A percentile compares a stretch with the other conserved stretches of the same genome.
Evolutionary conservation across 2,329 filamentous ascomycete genomes (phyloP).

Genomic region (Harringtonia lauricola): DNA sequence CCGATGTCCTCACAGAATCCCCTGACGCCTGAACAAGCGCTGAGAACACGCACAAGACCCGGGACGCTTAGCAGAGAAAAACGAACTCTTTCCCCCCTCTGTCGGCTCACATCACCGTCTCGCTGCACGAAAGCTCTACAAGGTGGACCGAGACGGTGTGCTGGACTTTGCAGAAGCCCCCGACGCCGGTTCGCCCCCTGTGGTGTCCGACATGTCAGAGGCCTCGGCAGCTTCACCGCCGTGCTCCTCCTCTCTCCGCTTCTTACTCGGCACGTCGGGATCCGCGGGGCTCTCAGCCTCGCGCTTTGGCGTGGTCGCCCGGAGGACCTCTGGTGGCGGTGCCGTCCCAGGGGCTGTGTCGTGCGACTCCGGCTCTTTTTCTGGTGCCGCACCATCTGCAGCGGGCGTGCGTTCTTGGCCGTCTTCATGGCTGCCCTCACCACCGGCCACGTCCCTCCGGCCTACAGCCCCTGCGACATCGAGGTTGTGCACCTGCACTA

Average conservation of each 20-base stretch:
- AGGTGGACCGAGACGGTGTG: neutral
- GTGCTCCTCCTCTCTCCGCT: constrained; percentile 31
- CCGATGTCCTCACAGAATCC: no score
- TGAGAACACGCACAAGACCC: no score
- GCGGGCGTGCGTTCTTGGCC: constrained; percentile 8
- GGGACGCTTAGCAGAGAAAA: no score
- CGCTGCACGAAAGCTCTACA: no score
- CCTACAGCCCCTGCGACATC: constrained; percentile 52
- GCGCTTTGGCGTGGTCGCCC: constrained; percentile 33
- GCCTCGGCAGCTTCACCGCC: neutral
- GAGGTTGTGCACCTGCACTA: constrained; percentile 40
- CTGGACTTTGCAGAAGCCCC: no score
- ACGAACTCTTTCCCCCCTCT: no score
- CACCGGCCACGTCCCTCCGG: constrained; percentile 25
- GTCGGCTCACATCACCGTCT: no score
- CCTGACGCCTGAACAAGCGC: no score
- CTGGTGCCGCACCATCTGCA: constrained; percentile 19
- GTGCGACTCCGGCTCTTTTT: neutral
- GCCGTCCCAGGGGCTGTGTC: neutral
- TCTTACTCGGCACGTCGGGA: constrained; percentile 29
- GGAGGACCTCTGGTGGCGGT: neutral
- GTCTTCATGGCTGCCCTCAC: constrained; percentile 11
- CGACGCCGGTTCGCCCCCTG: neutral
- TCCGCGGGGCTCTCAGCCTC: constrained; percentile 36
- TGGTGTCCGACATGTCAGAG: no score